Base-by-base conservation (phyloP, 1,284 basidiomycete genomes). In the Tilletiaria anomala region DNA sequence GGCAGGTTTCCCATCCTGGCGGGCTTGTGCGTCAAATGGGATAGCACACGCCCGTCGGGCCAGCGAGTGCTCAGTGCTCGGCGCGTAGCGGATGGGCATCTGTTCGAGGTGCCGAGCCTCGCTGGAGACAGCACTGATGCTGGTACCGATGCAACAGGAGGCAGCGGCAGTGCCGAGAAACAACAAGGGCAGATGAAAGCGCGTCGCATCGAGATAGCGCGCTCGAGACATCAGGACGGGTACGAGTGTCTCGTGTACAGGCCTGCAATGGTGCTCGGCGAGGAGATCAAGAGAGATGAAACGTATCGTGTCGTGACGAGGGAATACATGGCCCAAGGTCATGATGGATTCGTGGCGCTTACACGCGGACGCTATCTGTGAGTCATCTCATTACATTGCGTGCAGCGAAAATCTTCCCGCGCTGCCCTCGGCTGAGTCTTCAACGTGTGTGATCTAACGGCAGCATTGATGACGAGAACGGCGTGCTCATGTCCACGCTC, bases 1-100 rank as follows among this genome's bases (percentile, higher is more conserved):
- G 87, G 85, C 11, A 82, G 87, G 3, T 93, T 93, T 66, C 87
- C 87, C 0, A 74, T 87, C 17, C 72, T 91, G 21, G 80, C 84
- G 12, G 87, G 87, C n/a, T 74, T 91, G 44, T 77, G 77, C 4
- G 79, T 89, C 4, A 75, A 77, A 16, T 91, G 86, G 87, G 86
- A 93, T 65, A 87, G 84, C 31, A 73, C 75, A 26, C 73, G 71
- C 36, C 44, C 47, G 10, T 52, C 60, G 0, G 54, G 54, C 2
- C 26, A 50, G 11, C 50, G 60, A 14, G 37, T 62, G 3, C 45
- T 61, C 4, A 52, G 48, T n/a, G 56, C 58, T 14, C 44, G 53
- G 23, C 24, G 61, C 24, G 37, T 61, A 14, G 50, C 55, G 19
- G 54, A 53, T 15, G 35, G 32, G n/a, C 45, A 47, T 32, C 21